Evolutionary conservation across 179 eudicot genomes (phyloP), one percentile per base, ranked within the genome.

Genomic region (Beta corolliflora): DNA sequence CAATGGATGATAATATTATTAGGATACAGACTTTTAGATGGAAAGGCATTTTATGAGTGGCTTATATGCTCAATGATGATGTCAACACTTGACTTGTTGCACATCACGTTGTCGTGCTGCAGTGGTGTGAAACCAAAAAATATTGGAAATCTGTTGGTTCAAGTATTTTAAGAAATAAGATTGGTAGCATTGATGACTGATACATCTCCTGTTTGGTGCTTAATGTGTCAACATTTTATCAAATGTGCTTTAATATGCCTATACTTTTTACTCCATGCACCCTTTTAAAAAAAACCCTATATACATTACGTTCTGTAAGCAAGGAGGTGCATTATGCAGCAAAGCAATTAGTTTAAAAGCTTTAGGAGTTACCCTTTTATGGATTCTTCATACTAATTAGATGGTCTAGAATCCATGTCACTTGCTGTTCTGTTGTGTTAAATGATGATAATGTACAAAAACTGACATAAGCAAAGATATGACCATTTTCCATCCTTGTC

Each of bases 1-100:
- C 15, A 46, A 59, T 80, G 45, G 52, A 10, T 54, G 55, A 14
- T 2, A 45, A 48, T 45, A 45, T 41, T 23, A 75, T 65, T 71
- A 50, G 46, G 59, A 71, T 3, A 18, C 15, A n/a, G 21, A 46
- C 25, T 72, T 10, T 13, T 72, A 8, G 9, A 44, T 78, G 11
- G 14, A 81, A 70, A 54, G 72, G 81, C 18, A 5, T 63, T 76
- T 79, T 44, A 41, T 44, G 19, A 21, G 11, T 75, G 31, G 25
- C 36, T 56, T 67, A 19, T 81, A 16, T 19, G n/a, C 16, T 53
- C 54, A 31, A 53, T 81, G 44, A 75, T 81, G 63, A 63, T 74
- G 50, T 12, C 7, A 54, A 55, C 10, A n/a, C 44, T 36, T 53
- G 19, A 21, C 7, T 50, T 63, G 25, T 18, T 2, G 13, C 23